Base-by-base conservation (phyloP, 768 basidiomycete genomes). In the Psilocybe sp. region DNA sequence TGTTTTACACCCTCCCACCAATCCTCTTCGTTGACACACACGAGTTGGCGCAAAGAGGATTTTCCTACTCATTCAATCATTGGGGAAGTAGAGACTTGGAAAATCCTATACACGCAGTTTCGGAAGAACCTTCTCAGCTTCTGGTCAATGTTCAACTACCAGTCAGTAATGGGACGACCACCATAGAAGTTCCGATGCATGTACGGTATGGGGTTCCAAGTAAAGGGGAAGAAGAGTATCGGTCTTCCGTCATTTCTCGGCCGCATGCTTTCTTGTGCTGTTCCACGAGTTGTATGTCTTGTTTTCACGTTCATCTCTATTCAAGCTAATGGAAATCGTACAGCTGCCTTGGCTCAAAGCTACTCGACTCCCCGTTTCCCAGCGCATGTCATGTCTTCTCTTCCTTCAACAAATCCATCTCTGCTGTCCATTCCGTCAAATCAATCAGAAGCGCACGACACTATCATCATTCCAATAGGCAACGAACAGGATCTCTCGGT, bases 1-100 rank as follows among this genome's bases (percentile, higher is more conserved):
- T 79, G 1, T 63, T 69, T 51, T 73, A 69, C 54, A 47, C 57
- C 2, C 64, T 79, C 4, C 77, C 76, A 5, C 68, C 72, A 0
- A 59, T 73, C 9, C 50, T 77, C 13, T 78, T 79, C 56, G 67
- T 77, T 34, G 77, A 80, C 55, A 71, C 73, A 0, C 75, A 77
- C 58, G 79, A 79, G 49, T 71, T 80, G 12, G 61, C 60, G 5
- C 68, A 75, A 46, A 55, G 73, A 28, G 58, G 61, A 18, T 49
- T 58, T 0, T 63, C 64, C 5, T 80, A 76, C 52, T 63, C 64
- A 0, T 76, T 75, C 56, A 56, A 56, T 19, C 68, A 75, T 42
- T 69, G 68, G 64, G 77, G 76, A 19, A 64, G 64, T 4, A 63
- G 64, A n/a, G 76, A 77, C 46, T 57, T 79, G 15, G 78, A 80